Evolutionary conservation across 2,329 filamentous ascomycete species (phyloP).

Genomic region (Hypoxylon sp.): DNA sequence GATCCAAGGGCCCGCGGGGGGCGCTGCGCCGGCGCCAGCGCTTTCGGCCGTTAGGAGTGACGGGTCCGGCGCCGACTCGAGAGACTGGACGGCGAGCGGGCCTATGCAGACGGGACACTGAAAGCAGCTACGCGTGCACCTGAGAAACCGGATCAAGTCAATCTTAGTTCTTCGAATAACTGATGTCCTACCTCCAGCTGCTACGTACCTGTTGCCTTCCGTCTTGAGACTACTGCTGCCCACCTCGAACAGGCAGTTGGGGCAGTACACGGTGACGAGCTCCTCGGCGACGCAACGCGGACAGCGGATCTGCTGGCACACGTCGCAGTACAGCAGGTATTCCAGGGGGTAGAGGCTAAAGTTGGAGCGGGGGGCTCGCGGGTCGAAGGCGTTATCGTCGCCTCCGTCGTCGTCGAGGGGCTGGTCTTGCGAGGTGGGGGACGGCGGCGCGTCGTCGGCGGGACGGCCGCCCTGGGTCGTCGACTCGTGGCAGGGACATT

Average conservation of each 20-base stretch:
- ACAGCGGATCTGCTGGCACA: constrained; percentile 95
- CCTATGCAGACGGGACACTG: constrained; percentile 90
- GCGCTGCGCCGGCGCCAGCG: constrained; percentile 43
- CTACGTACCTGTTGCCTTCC: constrained; percentile 84
- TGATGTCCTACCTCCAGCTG: not conserved
- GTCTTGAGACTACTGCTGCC: constrained; percentile 90
- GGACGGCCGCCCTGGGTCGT: constrained; percentile 29
- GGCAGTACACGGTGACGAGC: constrained; percentile 94
- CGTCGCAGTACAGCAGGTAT: constrained; percentile 94
- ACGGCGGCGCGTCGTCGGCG: constrained; percentile 45
- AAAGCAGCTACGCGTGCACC: constrained; percentile 94
- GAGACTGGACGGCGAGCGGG: constrained; percentile 75
- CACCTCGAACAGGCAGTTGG: constrained; percentile 94
- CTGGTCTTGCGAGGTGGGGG: constrained; percentile 30
- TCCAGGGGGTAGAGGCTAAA: constrained; percentile 94
- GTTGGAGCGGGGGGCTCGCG: constrained; percentile 81
- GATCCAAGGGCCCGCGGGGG: constrained; percentile 68
- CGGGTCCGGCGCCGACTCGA: constrained; percentile 64
- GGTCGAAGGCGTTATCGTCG: constrained; percentile 85
- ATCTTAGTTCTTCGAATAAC: not conserved
- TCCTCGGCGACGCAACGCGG: constrained; percentile 92
- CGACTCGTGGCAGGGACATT: constrained; percentile 63
- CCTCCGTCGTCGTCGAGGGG: constrained; percentile 52
- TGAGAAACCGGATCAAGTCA: constrained; percentile 46
- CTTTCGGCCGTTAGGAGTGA: constrained; percentile 55